phyloP scores from a whole-genome alignment of 495 filamentous ascomycete genomes.

The Bombardia bombarda region DNA sequence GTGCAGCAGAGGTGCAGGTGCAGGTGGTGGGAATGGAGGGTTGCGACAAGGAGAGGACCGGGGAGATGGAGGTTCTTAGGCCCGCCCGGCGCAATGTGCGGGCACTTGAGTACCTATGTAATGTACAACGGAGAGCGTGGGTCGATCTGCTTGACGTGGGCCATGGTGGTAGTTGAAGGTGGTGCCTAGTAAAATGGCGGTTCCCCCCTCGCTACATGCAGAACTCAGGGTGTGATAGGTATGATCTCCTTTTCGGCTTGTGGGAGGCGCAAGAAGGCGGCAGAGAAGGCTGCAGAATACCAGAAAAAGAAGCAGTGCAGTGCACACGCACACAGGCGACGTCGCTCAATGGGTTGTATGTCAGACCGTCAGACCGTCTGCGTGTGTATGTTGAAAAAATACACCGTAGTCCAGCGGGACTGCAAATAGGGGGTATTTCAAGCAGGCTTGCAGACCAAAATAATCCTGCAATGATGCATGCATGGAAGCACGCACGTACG shows the following conservation, averaged over 20 bases:
- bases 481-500: no score
- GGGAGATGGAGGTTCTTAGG: conserved; percentile 26
- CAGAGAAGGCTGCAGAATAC: conserved; percentile 7
- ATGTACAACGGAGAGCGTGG: conserved; percentile 26
- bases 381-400: no score
- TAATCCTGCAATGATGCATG: no score
- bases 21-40: conserved; percentile 22
- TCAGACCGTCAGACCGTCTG: no score
- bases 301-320: not conserved
- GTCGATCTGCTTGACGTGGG: conserved; percentile 24
- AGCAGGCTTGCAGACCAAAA: no score
- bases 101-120: not conserved
- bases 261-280: conserved; percentile 8
- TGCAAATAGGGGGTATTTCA: no score
- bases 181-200: not conserved
- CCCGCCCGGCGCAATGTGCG: conserved; percentile 21
- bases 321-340: not conserved
- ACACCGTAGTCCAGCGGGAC: no score
- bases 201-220: conserved; percentile 1
- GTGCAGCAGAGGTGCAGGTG: conserved; percentile 13
- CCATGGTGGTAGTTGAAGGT: conserved; percentile 6
- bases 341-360: not conserved
- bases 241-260: conserved; percentile 15
- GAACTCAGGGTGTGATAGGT: conserved; percentile 5
- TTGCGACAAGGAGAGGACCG: conserved; percentile 24